Evolutionary conservation across 2,329 filamentous ascomycete species (phyloP), one percentile per base, ranked within the genome.

Genomic region (Emmonsiellopsis sp.): DNA sequence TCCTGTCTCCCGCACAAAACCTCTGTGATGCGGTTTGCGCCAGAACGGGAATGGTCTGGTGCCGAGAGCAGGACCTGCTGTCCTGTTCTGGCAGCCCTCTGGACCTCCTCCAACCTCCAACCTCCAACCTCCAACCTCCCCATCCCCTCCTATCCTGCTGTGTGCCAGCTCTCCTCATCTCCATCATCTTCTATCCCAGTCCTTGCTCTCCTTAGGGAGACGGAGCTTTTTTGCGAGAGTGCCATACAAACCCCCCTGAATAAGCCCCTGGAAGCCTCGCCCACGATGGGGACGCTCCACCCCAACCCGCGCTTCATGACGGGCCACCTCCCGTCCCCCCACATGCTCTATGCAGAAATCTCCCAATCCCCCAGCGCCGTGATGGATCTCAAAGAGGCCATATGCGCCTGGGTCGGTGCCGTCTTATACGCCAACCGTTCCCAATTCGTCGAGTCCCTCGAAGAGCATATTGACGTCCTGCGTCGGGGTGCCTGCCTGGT

Each of bases 401-500:
- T 54, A 13, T 40, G 32, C 53, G 3, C 50, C 15, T 50, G 49
- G 49, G 31, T 40, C n/a, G 13, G 41, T 13, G 40, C 47, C 15
- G 53, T 51, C 30, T 34, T 46, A 10, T 44, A 42, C 13, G 53
- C 53, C 40, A 45, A n/a, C 7, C 48, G 35, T 34, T 16, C 32
- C 6, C 32, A 51, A 16, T 46, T 46, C 32, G 47, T 51, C 9
- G 48, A 54, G 46, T 45, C 53, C 13, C 53, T 54, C 20, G 41
- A 51, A 11, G 47, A 51, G 32, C 53, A 54, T 35, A 42, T 20
- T 30, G 38, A 43, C n/a, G 5, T 54, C 31, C 53, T 54, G 41
- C 47, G 41, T 5, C 43, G 42, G 3, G 32, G 48, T 31, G 34
- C 20, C 8, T 45, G 26, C 5, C 32, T 45, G 11, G 15, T 54